A percentile compares a stretch with the other conserved stretches of the same genome.
These are phyloP conservation scores for Cordyceps cateniannulata DNA, from an alignment of 2,329 filamentous ascomycete species.

Conservation along the genomic window DNA sequence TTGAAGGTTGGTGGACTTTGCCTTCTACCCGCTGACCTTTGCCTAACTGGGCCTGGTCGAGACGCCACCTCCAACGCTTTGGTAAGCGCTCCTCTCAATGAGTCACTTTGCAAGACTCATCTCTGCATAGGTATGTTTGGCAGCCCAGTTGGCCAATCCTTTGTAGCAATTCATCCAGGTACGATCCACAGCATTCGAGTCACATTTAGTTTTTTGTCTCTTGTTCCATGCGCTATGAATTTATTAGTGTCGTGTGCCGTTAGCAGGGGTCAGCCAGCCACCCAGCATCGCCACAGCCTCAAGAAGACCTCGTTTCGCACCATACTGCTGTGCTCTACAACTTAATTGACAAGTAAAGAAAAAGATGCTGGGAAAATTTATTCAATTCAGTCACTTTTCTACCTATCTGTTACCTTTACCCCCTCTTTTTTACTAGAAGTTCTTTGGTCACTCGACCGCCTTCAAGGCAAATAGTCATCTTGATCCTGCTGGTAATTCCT, in stretches of 20 bases:
- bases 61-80: constrained; percentile 10
- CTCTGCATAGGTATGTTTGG: neutral
- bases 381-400: too few relatives aligned
- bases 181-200: constrained; percentile 7
- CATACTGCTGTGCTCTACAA: too few relatives aligned
- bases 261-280: too few relatives aligned
- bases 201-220: neutral
- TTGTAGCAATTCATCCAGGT: neutral
- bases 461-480: too few relatives aligned
- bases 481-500: too few relatives aligned
- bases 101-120: constrained; percentile 9
- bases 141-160: constrained; percentile 3
- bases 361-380: too few relatives aligned
- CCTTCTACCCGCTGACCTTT: neutral
- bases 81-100: constrained; percentile 1
- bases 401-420: too few relatives aligned
- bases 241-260: neutral
- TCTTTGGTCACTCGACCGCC: too few relatives aligned
- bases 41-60: constrained; percentile 9
- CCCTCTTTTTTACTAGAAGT: too few relatives aligned
- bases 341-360: too few relatives aligned
- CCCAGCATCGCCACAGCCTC: neutral
- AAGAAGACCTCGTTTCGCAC: neutral
- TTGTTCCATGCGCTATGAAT: neutral
- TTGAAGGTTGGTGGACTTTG: constrained; percentile 11